Base-by-base conservation (phyloP, 768 basidiomycete genomes). In the Gloeopeniophorella convolvens region DNA sequence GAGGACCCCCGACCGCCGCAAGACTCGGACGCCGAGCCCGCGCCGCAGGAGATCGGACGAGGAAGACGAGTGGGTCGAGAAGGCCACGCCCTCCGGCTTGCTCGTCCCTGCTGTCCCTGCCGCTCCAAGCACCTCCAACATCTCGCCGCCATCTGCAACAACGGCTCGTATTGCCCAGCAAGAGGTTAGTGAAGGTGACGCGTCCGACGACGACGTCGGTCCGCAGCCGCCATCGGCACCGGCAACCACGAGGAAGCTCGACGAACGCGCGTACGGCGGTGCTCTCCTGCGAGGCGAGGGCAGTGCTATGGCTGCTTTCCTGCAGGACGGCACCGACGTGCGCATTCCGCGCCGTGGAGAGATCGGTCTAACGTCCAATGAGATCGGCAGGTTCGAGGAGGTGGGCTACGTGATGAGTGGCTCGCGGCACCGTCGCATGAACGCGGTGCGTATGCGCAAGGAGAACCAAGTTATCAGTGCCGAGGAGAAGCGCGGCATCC, bases 401-500 rank as follows among this genome's bases (percentile, higher is more conserved):
- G 87, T 86, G 7, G 96, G 96, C 15, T 99, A 96, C 66, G 96
- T 99, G 40, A 99, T 98, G 96, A 92, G 88, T 59, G 96, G 95
- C 37, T 88, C 82, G 61, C 73, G 95, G 55, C 93, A 99, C 67
- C 79, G 88, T 57, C 78, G 92, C 67, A 99, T 99, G 96, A 99
- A 98, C 59, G 95, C 96, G 1, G 95, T 99, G 36, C 88, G 96
- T 53, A 89, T 99, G 82, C 74, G 95, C 63, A 98, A 98, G 75
- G 96, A 99, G 73, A 97, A 99, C 71, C 96, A 99, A 70, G 94
- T 98, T 56, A 99, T 99, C 65, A 90, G 86, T 60, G 93, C 95
- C 1, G 96, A 98, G 69, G 96, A 99, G 76, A 98, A 98, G 76
- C 72, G 96, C 28, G 89, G 91, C 30, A 94, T 98, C 51, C 65